Conservation (phyloP, 495 filamentous ascomycete genomes). For the Chaetomium fimeti region DNA sequence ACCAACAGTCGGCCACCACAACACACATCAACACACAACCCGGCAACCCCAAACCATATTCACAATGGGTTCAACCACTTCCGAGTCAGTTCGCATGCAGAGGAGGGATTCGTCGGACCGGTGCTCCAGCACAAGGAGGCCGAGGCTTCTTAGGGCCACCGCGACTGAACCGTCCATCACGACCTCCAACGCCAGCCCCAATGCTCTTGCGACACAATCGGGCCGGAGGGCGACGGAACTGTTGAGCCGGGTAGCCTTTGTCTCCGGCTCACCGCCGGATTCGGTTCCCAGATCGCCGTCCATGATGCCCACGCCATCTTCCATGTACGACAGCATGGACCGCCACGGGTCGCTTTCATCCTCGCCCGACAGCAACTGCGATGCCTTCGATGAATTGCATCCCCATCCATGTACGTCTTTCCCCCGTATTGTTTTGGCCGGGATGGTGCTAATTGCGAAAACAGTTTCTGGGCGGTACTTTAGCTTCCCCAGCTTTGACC, state of each 20-base stretch:
- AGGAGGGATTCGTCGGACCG: slow-evolving; percentile 42
- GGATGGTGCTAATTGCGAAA: slow-evolving; percentile 21
- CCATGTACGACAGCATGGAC: slow-evolving; percentile 39
- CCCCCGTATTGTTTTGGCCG: not conserved
- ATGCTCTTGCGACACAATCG: slow-evolving; percentile 47
- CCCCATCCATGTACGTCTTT: slow-evolving; percentile 29
- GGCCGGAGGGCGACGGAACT: slow-evolving; percentile 52
- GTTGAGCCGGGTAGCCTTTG: slow-evolving; percentile 51
- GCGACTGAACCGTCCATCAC: slow-evolving; percentile 56
- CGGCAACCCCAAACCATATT: slow-evolving; percentile 2
- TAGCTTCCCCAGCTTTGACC: slow-evolving; percentile 59
- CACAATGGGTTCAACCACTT: slow-evolving; percentile 36
- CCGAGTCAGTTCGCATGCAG: slow-evolving; percentile 33
- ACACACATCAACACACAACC: slow-evolving; percentile 18
- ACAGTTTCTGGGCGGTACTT: slow-evolving; percentile 50
- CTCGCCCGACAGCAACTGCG: slow-evolving; percentile 34
- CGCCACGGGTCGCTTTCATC: slow-evolving; percentile 32
- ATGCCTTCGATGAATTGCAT: slow-evolving; percentile 31
- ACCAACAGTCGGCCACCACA: slow-evolving; percentile 1
- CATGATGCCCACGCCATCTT: slow-evolving; percentile 37
- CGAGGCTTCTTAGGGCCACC: slow-evolving; percentile 50
- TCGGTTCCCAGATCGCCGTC: slow-evolving; percentile 37
- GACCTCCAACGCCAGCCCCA: slow-evolving; percentile 52
- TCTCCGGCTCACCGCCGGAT: slow-evolving; percentile 42
- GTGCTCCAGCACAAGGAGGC: slow-evolving; percentile 40